phyloP scores from a whole-genome alignment of 1,139 yeast species.

The Hyphopichia burtonii region DNA sequence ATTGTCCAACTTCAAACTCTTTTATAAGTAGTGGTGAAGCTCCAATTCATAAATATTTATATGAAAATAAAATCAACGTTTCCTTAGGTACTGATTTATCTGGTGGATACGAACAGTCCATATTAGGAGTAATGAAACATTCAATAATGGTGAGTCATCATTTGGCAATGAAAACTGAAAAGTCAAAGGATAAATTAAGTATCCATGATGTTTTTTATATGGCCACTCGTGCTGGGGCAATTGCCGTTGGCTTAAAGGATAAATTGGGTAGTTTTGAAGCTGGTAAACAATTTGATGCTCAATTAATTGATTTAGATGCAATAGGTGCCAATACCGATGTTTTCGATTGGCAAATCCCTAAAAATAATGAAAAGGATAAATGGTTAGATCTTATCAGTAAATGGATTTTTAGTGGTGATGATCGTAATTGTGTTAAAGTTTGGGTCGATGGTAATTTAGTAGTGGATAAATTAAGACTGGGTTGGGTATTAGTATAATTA shows the following conservation, averaged over 20 bases:
- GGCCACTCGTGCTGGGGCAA: conserved; percentile 91
- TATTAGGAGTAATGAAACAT: conserved; percentile 72
- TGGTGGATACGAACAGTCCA: conserved; percentile 85
- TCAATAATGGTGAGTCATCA: conserved; percentile 85
- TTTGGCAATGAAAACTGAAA: conserved; percentile 57
- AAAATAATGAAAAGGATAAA: conserved; percentile 15
- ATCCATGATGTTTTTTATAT: conserved; percentile 73
- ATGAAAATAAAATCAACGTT: conserved; percentile 69
- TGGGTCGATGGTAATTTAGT: conserved; percentile 79
- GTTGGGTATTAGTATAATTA: conserved; percentile 1
- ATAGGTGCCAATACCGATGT: conserved; percentile 63
- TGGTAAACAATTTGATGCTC: conserved; percentile 85
- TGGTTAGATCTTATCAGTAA: conserved; percentile 66
- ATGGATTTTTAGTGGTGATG: conserved; percentile 96
- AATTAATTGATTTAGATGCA: conserved; percentile 61
- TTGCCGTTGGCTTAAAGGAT: conserved; percentile 59
- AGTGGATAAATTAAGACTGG: conserved; percentile 30
- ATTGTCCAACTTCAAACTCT: conserved; percentile 91
- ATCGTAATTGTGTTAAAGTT: conserved; percentile 75
- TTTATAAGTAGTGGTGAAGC: conserved; percentile 92
- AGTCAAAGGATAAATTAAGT: conserved; percentile 42
- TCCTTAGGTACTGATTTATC: conserved; percentile 90
- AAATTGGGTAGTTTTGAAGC: conserved; percentile 67
- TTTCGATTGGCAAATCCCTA: conserved; percentile 64
- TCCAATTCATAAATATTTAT: conserved; percentile 63